Conservation (phyloP, 257 asterid species). For the Scutellaria barbata region DNA sequence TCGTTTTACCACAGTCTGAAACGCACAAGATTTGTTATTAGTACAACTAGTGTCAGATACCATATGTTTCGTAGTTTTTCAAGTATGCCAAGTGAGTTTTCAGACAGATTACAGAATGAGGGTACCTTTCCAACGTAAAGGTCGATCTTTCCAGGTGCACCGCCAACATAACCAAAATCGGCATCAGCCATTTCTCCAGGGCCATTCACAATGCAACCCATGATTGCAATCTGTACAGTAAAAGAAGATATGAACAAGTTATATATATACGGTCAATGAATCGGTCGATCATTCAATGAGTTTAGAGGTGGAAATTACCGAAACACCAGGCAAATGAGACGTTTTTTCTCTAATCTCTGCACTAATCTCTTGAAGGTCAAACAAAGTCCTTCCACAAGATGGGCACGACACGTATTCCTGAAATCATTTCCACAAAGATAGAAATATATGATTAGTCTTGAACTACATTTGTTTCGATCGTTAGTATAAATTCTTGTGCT, state of each 20-base stretch:
- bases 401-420: constrained; percentile 99
- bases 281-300: background rate
- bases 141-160: constrained; percentile 99
- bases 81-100: background rate
- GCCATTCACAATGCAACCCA: constrained; percentile 99
- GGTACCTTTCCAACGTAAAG: constrained; percentile 96
- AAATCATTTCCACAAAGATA: constrained; percentile 28
- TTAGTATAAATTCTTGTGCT: background rate
- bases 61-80: no score
- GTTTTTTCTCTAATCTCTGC: constrained; percentile 95
- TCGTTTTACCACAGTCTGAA: constrained; percentile 75
- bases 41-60: background rate
- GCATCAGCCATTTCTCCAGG: constrained; percentile 99
- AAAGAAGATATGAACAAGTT: background rate
- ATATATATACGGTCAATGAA: background rate
- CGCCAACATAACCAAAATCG: constrained; percentile 98
- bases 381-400: constrained; percentile 96
- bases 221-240: constrained; percentile 82
- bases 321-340: constrained; percentile 97
- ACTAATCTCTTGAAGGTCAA: constrained; percentile 97
- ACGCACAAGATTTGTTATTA: background rate
- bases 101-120: background rate
- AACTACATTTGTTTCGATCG: background rate
- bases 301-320: constrained; percentile 55
- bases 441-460: constrained; percentile 10